Evolutionary conservation across 495 filamentous ascomycete genomes (phyloP).

Genomic region (Cairneyella variabilis): DNA sequence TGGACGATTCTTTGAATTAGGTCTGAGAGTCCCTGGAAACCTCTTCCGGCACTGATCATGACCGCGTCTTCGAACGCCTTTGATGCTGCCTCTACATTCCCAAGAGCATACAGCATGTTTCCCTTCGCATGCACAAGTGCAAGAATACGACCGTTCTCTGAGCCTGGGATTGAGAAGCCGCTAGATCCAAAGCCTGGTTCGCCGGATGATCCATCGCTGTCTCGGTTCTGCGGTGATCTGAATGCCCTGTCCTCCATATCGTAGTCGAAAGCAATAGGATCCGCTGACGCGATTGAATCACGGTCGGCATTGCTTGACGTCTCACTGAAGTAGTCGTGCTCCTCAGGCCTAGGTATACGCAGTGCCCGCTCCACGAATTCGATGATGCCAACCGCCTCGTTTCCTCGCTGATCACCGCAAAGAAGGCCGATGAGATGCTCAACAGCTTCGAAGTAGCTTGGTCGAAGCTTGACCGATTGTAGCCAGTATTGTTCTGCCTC

Average conservation of each 20-base stretch:
- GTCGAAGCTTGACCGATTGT: conserved; percentile 74
- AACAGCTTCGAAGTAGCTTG: conserved; percentile 92
- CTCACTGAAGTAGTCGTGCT: conserved; percentile 24
- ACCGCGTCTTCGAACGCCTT: conserved; percentile 95
- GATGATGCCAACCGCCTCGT: conserved; percentile 86
- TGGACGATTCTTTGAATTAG: conserved; percentile 79
- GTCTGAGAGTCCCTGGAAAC: conserved; percentile 66
- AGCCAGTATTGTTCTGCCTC: conserved; percentile 89
- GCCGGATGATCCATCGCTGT: conserved; percentile 43
- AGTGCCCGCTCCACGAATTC: conserved; percentile 80
- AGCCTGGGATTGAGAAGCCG: conserved; percentile 80
- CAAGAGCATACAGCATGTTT: conserved; percentile 93
- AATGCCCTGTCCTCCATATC: conserved; percentile 23
- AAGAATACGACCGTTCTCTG: conserved; percentile 90
- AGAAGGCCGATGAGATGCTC: conserved; percentile 91
- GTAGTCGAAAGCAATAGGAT: conserved; percentile 52
- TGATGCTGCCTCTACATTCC: conserved; percentile 78
- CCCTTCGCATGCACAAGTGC: conserved; percentile 94
- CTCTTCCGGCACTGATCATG: conserved; percentile 75
- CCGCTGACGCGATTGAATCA: conserved; percentile 48
- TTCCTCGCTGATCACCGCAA: conserved; percentile 74
- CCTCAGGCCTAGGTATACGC: conserved; percentile 38
- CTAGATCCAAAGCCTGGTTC: conserved; percentile 72
- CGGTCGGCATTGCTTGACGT: conserved; percentile 26
- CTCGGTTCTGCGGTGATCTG: conserved; percentile 17